Percentiles rank a stretch among this genome's conserved stretches.
Evolutionary conservation across 2,329 filamentous ascomycete genomes (phyloP).

Genomic region (Aspergillus fructus): DNA sequence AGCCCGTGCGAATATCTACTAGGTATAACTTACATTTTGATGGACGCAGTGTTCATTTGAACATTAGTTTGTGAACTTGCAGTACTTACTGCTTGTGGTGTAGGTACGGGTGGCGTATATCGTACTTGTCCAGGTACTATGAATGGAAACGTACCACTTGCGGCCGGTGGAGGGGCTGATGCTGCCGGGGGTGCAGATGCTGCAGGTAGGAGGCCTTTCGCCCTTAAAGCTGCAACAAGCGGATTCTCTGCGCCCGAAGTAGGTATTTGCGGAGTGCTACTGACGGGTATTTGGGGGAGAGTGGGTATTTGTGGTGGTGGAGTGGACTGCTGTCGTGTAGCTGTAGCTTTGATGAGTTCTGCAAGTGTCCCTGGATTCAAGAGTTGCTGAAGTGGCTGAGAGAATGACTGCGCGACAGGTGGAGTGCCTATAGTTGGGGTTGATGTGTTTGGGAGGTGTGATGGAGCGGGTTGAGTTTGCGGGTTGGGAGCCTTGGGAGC

Average conservation of each 20-base stretch:
- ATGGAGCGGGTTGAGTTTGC: conserved; percentile 15
- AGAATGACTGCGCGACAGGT: conserved; percentile 31
- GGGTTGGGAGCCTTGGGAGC: conserved; percentile 43
- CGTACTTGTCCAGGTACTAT: conserved; percentile 39
- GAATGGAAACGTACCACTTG: conserved; percentile 40
- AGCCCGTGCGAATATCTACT: conserved; percentile 3
- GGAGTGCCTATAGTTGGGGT: conserved; percentile 47
- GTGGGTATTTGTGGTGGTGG: conserved; percentile 48
- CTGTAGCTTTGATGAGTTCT: conserved; percentile 46
- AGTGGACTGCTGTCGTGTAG: conserved; percentile 39
- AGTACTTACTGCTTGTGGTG: conserved; percentile 32
- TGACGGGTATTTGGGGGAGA: conserved; percentile 56
- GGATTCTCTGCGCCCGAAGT: conserved; percentile 54
- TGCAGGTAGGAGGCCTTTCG: conserved; percentile 64
- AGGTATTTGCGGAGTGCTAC: conserved; percentile 53
- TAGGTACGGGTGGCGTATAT: conserved; percentile 36
- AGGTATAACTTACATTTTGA: conserved; percentile 65
- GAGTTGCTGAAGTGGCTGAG: conserved; percentile 37
- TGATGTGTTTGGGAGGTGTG: conserved; percentile 21
- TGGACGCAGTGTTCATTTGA: conserved; percentile 63
- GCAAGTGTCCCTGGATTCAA: conserved; percentile 46
- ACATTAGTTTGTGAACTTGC: conserved; percentile 23
- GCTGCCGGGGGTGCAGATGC: conserved; percentile 44
- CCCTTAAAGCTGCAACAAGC: conserved; percentile 66
- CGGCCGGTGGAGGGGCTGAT: conserved; percentile 36